Conservation (phyloP, 2,329 filamentous ascomycete species). For the Penicillium hordei region DNA sequence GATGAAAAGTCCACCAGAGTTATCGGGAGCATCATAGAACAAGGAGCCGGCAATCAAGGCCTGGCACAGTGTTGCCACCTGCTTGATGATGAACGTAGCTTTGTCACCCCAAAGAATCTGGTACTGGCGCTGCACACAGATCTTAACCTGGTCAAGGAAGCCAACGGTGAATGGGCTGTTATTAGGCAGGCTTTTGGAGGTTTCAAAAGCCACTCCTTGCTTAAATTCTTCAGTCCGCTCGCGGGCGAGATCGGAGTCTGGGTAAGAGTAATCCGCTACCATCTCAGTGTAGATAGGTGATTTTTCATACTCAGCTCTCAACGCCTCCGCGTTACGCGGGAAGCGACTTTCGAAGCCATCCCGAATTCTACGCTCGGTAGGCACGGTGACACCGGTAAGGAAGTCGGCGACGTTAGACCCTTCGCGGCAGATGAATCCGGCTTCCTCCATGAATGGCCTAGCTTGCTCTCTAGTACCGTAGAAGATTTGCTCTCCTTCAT, state of each 20-base stretch:
- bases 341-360: constrained; percentile 46
- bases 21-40: constrained; percentile 63
- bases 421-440: constrained; percentile 63
- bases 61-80: constrained; percentile 57
- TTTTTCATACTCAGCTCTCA: constrained; percentile 54
- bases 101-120: constrained; percentile 67
- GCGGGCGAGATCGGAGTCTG: constrained; percentile 50
- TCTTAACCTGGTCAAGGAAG: constrained; percentile 57
- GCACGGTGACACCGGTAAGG: constrained; percentile 64
- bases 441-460: constrained; percentile 62
- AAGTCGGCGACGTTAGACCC: constrained; percentile 66
- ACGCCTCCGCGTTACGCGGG: constrained; percentile 44
- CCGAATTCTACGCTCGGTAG: constrained; percentile 48
- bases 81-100: constrained; percentile 63
- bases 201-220: constrained; percentile 54
- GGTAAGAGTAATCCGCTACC: constrained; percentile 59
- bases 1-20: constrained; percentile 61
- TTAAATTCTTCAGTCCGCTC: constrained; percentile 56
- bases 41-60: constrained; percentile 65
- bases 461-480: constrained; percentile 62
- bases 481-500: constrained; percentile 65
- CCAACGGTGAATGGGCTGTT: constrained; percentile 58
- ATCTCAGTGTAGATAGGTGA: constrained; percentile 54
- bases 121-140: constrained; percentile 61
- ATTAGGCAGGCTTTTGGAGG: constrained; percentile 54